Conservation (phyloP, 2,329 filamentous ascomycete species). For the Ophiostoma sp. region DNA sequence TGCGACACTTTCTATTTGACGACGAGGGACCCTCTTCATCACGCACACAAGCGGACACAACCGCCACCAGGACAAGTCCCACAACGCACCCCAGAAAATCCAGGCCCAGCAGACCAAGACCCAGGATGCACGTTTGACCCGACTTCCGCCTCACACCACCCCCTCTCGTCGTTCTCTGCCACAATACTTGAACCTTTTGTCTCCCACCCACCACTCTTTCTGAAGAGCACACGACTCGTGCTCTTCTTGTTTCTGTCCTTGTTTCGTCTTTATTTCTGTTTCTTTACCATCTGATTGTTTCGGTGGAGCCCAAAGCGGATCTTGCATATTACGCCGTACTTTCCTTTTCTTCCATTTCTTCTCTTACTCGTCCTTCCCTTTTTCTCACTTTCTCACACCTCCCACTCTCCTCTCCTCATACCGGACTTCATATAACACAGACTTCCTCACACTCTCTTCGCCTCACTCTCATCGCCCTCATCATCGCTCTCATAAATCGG, state of each 20-base stretch:
- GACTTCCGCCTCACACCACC: slow-evolving; percentile 10
- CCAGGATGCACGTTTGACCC: neutral
- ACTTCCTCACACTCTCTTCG: neutral
- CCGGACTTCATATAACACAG: neutral
- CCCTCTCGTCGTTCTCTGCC: neutral
- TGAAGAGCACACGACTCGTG: neutral
- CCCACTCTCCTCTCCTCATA: neutral
- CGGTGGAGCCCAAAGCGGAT: neutral
- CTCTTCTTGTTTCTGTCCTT: neutral
- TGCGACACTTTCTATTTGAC: neutral
- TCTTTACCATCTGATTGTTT: neutral
- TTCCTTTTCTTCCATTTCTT: neutral
- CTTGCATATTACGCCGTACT: neutral
- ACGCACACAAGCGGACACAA: neutral
- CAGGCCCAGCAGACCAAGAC: neutral
- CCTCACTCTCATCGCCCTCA: neutral
- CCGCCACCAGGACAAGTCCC: neutral
- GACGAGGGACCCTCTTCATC: neutral
- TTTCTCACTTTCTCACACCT: neutral
- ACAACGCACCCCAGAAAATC: neutral
- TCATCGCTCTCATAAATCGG: neutral
- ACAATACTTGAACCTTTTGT: neutral
- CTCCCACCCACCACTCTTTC: neutral
- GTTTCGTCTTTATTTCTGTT: neutral
- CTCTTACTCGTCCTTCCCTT: neutral